Evolutionary conservation across 2,329 filamentous ascomycete species (phyloP).

Genomic region (Beauveria rudraprayagi): DNA sequence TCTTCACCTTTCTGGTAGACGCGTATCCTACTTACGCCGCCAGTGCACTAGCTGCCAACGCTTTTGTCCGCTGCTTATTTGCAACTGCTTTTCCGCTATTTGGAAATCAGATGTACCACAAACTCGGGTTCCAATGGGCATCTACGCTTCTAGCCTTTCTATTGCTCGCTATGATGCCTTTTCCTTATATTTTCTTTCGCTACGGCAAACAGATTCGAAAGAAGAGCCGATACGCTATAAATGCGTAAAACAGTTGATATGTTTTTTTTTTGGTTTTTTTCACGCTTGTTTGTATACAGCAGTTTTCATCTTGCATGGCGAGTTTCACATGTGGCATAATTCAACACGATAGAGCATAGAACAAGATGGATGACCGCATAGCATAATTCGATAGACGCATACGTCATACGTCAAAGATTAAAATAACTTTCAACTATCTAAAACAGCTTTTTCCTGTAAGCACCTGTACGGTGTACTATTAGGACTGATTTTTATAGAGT

Average conservation of each 20-base stretch:
- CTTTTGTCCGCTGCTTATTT: slow-evolving; percentile 69
- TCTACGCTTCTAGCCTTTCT: slow-evolving; percentile 54
- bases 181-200: slow-evolving; percentile 55
- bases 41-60: slow-evolving; percentile 74
- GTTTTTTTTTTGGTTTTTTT: background rate
- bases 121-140: slow-evolving; percentile 64
- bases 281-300: background rate
- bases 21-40: slow-evolving; percentile 70
- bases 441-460: too few species aligned
- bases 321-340: background rate
- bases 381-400: too few species aligned
- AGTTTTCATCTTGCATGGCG: background rate
- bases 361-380: too few species aligned
- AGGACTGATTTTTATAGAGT: too few species aligned
- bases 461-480: too few species aligned
- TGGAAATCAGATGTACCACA: slow-evolving; percentile 63
- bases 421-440: too few species aligned
- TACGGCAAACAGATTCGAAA: slow-evolving; percentile 50
- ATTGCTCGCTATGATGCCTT: slow-evolving; percentile 53
- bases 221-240: slow-evolving; percentile 43
- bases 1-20: slow-evolving; percentile 80
- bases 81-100: slow-evolving; percentile 58
- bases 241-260: background rate
- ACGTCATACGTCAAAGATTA: too few species aligned
- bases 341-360: background rate